phyloP scores from a whole-genome alignment of 2,329 filamentous ascomycete species.

The Ceratocystis diversiconidia region DNA sequence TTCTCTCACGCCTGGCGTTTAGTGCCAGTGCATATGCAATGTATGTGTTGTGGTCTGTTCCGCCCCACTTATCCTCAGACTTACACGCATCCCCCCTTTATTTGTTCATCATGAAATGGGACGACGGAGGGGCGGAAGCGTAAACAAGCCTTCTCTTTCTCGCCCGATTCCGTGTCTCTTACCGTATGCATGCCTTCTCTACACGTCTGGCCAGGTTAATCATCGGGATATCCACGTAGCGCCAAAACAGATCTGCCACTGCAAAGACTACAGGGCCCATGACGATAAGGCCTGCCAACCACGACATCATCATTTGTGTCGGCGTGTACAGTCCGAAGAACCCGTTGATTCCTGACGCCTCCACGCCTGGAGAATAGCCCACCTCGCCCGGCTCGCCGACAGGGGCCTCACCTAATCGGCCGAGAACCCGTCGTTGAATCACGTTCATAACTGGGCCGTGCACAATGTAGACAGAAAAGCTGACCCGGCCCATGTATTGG shows the following conservation, averaged over 20 bases:
- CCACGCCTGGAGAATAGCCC: slow-evolving; percentile 13
- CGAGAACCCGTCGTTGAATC: slow-evolving; percentile 12
- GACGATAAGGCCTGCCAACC: slow-evolving; percentile 17
- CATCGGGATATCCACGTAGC: slow-evolving; percentile 18
- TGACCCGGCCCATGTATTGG: slow-evolving; percentile 47
- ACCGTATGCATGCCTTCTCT: slow-evolving; percentile 8
- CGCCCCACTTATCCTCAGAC: neutral
- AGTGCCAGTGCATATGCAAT: neutral
- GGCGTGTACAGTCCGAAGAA: slow-evolving; percentile 16
- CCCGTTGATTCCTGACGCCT: slow-evolving; percentile 13
- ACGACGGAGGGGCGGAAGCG: neutral
- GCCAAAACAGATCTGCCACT: slow-evolving; percentile 18
- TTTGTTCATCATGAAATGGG: neutral
- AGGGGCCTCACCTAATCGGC: slow-evolving; percentile 10
- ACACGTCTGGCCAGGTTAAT: slow-evolving; percentile 18
- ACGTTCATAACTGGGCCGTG: slow-evolving; percentile 26
- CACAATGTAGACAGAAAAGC: slow-evolving; percentile 47
- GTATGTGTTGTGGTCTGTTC: neutral
- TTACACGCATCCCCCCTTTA: neutral
- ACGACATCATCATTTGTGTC: slow-evolving; percentile 15
- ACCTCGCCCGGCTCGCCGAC: slow-evolving; percentile 11
- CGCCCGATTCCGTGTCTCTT: neutral
- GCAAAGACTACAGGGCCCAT: slow-evolving; percentile 17
- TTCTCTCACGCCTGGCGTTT: neutral
- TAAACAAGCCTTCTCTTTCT: neutral